Conservation (phyloP, 2,329 filamentous ascomycete species). For the Colletotrichum sp. region DNA sequence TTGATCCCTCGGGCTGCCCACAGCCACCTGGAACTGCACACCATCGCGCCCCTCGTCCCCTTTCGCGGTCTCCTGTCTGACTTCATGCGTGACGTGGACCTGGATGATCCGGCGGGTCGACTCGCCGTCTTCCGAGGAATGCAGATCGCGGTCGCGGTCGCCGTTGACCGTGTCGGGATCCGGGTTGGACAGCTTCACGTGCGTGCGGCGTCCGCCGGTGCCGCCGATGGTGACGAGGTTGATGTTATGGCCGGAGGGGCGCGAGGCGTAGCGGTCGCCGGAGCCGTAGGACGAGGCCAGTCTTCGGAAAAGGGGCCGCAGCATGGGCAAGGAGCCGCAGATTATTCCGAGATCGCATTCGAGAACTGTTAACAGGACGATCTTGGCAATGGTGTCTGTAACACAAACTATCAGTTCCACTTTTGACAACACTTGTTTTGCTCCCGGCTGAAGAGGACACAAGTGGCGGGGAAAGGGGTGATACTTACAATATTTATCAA, state of each 20-base stretch:
- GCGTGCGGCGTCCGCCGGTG: background rate
- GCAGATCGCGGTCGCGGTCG: background rate
- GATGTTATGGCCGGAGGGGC: background rate
- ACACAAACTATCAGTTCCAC: background rate
- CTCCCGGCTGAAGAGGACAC: rapidly evolving
- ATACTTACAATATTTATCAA: background rate
- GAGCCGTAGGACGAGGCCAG: background rate
- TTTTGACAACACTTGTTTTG: rapidly evolving
- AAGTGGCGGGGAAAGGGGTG: rapidly evolving
- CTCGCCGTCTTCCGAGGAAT: background rate
- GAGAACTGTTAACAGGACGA: background rate
- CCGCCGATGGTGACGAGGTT: background rate
- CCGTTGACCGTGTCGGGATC: background rate
- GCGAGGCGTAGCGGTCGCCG: background rate
- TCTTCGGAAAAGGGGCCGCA: background rate
- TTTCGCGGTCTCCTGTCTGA: background rate
- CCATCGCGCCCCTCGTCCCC: background rate
- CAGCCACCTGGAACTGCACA: background rate
- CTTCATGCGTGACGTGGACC: background rate
- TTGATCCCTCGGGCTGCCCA: background rate
- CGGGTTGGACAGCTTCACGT: background rate
- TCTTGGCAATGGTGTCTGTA: background rate
- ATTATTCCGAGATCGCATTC: background rate
- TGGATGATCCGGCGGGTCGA: background rate
- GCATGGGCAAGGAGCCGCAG: background rate